Evolutionary conservation across 192 early-diverging fungal genomes (phyloP).

Genomic region (Radiomyces spectabilis): DNA sequence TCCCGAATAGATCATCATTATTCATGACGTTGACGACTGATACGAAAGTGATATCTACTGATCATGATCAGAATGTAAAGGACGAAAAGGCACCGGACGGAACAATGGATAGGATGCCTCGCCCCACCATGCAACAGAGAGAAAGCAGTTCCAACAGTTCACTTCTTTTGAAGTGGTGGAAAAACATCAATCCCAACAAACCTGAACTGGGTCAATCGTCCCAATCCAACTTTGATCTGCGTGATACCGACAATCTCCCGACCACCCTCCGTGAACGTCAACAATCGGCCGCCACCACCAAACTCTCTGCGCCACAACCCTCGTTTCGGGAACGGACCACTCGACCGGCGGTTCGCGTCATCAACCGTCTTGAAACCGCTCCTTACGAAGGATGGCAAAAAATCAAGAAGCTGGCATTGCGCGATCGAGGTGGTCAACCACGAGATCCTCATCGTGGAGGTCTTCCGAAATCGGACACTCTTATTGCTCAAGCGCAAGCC

Average conservation of each 20-base stretch:
- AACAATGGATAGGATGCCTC: neutral
- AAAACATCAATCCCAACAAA: too few relatives aligned
- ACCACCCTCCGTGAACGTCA: too few relatives aligned
- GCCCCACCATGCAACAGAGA: neutral
- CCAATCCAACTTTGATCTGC: too few relatives aligned
- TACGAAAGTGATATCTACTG: neutral
- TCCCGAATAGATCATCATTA: neutral
- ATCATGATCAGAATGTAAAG: neutral
- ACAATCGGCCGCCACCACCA: neutral
- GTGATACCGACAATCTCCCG: too few relatives aligned
- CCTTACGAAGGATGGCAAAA: constrained; percentile 1
- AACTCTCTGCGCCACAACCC: neutral
- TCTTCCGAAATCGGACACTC: too few relatives aligned
- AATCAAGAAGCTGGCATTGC: neutral
- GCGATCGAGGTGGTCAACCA: neutral
- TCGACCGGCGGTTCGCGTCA: neutral
- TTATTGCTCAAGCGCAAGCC: neutral
- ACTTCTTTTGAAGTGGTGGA: too few relatives aligned
- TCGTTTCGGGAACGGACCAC: neutral
- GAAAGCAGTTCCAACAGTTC: too few relatives aligned
- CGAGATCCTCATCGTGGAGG: neutral
- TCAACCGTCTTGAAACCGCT: neutral
- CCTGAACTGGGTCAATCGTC: too few relatives aligned
- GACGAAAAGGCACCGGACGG: neutral
- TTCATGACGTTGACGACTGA: neutral